A percentile compares a stretch with the other conserved stretches of the same genome.
Evolutionary conservation across 768 basidiomycete species (phyloP).

Genomic region (Trametes cinnabarina): DNA sequence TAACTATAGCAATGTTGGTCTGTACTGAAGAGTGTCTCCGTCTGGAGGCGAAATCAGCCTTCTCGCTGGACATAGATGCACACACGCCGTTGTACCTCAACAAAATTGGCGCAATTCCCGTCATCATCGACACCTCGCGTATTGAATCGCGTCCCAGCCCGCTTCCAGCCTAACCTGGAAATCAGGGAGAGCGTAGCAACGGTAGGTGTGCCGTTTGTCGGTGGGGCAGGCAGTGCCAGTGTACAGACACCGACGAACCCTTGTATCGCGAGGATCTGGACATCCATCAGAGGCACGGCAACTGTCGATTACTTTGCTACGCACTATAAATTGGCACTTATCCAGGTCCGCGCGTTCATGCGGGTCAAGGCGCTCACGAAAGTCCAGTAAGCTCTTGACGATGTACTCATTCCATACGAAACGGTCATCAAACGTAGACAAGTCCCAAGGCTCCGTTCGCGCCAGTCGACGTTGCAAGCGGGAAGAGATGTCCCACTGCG

Average conservation of each 20-base stretch:
- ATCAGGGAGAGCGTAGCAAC: slow-evolving; percentile 79
- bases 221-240: slow-evolving; percentile 73
- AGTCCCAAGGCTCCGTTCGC: slow-evolving; percentile 41
- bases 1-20: slow-evolving; percentile 88
- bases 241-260: slow-evolving; percentile 87
- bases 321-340: slow-evolving; percentile 78
- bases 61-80: background rate
- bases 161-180: slow-evolving; percentile 87
- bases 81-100: slow-evolving; percentile 58
- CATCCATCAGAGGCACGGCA: background rate
- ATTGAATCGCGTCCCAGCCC: slow-evolving; percentile 97
- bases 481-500: slow-evolving; percentile 88
- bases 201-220: slow-evolving; percentile 67
- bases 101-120: slow-evolving; percentile 93
- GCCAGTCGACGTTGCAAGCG: slow-evolving; percentile 67
- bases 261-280: slow-evolving; percentile 85
- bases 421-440: slow-evolving; percentile 65
- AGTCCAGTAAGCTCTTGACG: slow-evolving; percentile 81
- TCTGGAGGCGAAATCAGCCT: slow-evolving; percentile 45
- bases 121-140: slow-evolving; percentile 95
- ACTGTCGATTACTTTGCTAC: slow-evolving; percentile 25
- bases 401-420: slow-evolving; percentile 97
- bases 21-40: slow-evolving; percentile 87
- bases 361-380: slow-evolving; percentile 73
- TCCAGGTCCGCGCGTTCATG: slow-evolving; percentile 75